Percentiles rank a stretch among this genome's conserved stretches.
Evolutionary conservation across 352 stramenopile species (phyloP).

Genomic region (Pythium oligandrum): DNA sequence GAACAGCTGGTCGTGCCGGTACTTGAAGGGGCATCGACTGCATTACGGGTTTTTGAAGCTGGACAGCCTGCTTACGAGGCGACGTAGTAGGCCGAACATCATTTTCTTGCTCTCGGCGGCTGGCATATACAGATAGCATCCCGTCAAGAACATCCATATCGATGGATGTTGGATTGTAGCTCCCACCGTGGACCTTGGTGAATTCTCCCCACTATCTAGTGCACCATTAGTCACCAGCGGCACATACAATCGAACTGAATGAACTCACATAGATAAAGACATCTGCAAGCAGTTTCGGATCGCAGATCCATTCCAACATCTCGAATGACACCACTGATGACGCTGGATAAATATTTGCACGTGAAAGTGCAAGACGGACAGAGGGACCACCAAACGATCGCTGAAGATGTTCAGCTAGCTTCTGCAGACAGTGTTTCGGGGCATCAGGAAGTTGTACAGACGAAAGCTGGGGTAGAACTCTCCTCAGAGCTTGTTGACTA

Average conservation of each 20-base stretch:
- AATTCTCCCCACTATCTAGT: slow-evolving; percentile 32
- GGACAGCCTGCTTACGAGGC: too few relatives aligned
- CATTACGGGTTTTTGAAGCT: too few relatives aligned
- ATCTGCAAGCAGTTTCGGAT: slow-evolving; percentile 26
- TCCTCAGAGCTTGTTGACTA: too few relatives aligned
- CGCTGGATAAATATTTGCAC: slow-evolving; percentile 38
- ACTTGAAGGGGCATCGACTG: too few relatives aligned
- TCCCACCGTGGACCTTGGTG: slow-evolving; percentile 20
- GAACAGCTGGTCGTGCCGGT: too few relatives aligned
- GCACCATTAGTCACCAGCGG: slow-evolving; percentile 1
- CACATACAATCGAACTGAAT: background rate
- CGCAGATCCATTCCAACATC: slow-evolving; percentile 29
- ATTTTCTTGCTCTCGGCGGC: background rate
- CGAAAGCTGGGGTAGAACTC: too few relatives aligned
- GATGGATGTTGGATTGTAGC: slow-evolving; percentile 18
- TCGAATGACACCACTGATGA: slow-evolving; percentile 24
- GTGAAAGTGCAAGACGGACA: slow-evolving; percentile 42
- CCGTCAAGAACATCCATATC: slow-evolving; percentile 61
- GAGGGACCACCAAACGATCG: slow-evolving; percentile 38
- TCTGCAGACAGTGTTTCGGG: slow-evolving; percentile 24
- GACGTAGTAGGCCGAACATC: too few relatives aligned
- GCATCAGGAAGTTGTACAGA: background rate
- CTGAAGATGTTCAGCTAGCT: slow-evolving; percentile 35
- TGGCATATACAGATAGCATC: slow-evolving; percentile 30
- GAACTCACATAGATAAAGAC: slow-evolving; percentile 40